phyloP scores from a whole-genome alignment of 2,329 filamentous ascomycete species.

The Anthostomella pinea region DNA sequence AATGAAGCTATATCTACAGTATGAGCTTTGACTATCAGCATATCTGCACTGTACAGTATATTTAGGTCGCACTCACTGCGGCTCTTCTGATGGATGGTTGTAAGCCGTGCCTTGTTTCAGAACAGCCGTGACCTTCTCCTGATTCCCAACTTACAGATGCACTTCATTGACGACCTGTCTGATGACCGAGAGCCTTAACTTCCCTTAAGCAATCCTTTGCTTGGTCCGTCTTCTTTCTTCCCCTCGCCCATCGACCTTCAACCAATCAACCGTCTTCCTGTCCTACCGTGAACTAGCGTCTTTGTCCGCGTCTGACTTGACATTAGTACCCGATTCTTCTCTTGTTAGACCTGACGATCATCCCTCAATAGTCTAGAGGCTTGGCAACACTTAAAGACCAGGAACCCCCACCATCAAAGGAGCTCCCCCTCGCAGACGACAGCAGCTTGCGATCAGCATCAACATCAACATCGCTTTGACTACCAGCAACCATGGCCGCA shows the following conservation, averaged over 20 bases:
- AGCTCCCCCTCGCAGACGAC: slow-evolving; percentile 3
- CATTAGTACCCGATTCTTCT: slow-evolving; percentile 4
- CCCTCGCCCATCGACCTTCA: not conserved
- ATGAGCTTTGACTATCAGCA: too few species aligned
- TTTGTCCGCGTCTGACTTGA: slow-evolving; percentile 1
- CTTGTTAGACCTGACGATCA: too few species aligned
- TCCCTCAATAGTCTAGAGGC: too few species aligned
- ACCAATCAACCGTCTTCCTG: not conserved
- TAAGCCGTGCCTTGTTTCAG: not conserved
- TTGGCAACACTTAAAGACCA: slow-evolving; percentile 17
- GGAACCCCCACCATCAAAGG: slow-evolving; percentile 12
- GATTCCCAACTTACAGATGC: slow-evolving; percentile 5
- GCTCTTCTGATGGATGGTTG: too few species aligned
- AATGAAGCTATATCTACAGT: too few species aligned
- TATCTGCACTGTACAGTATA: too few species aligned
- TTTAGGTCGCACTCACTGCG: too few species aligned
- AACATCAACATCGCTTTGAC: slow-evolving; percentile 4
- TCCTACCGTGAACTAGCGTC: not conserved
- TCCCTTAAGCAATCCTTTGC: slow-evolving; percentile 4
- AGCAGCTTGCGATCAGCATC: slow-evolving; percentile 2
- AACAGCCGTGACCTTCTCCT: slow-evolving; percentile 9
- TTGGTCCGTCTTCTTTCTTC: slow-evolving; percentile 3
- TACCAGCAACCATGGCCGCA: slow-evolving; percentile 45
- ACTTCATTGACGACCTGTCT: slow-evolving; percentile 2
- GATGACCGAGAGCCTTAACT: not conserved